These are phyloP conservation scores for Peniophora sp. DNA, from an alignment of 1,284 basidiomycete genomes.

Conservation along the genomic window DNA sequence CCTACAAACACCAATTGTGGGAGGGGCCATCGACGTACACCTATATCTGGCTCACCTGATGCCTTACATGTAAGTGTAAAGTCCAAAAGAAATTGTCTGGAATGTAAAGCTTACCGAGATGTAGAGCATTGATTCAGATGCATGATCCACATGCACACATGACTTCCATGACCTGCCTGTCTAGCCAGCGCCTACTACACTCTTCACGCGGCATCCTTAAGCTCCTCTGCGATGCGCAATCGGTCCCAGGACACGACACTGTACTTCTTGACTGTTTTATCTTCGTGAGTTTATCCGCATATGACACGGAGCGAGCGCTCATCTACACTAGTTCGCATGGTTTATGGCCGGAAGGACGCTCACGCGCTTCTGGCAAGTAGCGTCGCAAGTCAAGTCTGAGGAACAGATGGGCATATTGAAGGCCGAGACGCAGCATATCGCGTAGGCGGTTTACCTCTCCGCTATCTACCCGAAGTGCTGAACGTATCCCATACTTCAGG, in stretches of 20 bases:
- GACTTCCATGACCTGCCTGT: background rate
- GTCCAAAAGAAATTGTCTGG: background rate
- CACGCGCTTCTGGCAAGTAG: background rate
- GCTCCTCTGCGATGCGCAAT: background rate
- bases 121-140: background rate
- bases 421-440: background rate
- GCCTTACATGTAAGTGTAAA: slow-evolving; percentile 50
- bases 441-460: background rate
- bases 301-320: too few relatives aligned
- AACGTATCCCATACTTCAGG: too few relatives aligned
- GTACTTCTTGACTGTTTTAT: background rate
- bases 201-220: background rate
- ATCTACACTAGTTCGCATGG: background rate
- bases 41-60: slow-evolving; percentile 57
- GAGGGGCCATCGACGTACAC: slow-evolving; percentile 55
- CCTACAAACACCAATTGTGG: slow-evolving; percentile 45
- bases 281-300: background rate
- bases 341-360: background rate
- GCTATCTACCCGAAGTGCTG: background rate
- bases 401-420: background rate
- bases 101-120: background rate
- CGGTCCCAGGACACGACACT: background rate
- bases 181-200: background rate
- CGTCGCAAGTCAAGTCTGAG: background rate
- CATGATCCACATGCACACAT: background rate